Evolutionary conservation across 352 stramenopile species (phyloP).

Genomic region (Phytopythium helicoides): DNA sequence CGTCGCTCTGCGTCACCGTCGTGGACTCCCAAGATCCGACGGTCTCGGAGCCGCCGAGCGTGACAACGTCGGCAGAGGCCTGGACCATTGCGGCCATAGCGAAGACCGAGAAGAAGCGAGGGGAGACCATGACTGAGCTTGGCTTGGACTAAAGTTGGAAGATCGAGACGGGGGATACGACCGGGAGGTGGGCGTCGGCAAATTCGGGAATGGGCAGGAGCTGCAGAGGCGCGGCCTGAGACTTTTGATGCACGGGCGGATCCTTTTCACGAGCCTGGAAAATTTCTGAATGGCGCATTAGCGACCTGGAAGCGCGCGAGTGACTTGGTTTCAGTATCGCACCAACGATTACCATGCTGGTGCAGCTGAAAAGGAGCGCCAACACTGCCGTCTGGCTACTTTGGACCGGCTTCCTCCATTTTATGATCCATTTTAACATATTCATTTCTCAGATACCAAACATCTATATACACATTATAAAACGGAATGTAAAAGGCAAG

Average conservation of each 20-base stretch:
- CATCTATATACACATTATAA: too few species aligned
- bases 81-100: neutral
- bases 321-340: slow-evolving; percentile 1
- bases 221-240: neutral
- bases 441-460: too few species aligned
- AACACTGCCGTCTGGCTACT: neutral
- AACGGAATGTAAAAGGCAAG: too few species aligned
- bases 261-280: neutral
- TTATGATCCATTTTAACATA: too few species aligned
- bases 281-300: neutral
- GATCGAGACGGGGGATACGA: neutral
- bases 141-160: neutral
- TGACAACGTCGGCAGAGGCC: neutral
- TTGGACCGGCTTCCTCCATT: slow-evolving; percentile 5
- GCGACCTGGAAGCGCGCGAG: neutral
- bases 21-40: slow-evolving; percentile 21
- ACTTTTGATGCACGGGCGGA: neutral
- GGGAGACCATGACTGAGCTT: neutral
- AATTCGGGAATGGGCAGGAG: slow-evolving; percentile 5
- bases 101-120: neutral
- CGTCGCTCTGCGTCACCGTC: slow-evolving; percentile 19
- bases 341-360: neutral
- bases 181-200: neutral
- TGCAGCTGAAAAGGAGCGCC: slow-evolving; percentile 1
- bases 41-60: slow-evolving; percentile 2